Base-by-base conservation (phyloP, 176 grass and related monocot genomes). In the Coix lacrymajobi region DNA sequence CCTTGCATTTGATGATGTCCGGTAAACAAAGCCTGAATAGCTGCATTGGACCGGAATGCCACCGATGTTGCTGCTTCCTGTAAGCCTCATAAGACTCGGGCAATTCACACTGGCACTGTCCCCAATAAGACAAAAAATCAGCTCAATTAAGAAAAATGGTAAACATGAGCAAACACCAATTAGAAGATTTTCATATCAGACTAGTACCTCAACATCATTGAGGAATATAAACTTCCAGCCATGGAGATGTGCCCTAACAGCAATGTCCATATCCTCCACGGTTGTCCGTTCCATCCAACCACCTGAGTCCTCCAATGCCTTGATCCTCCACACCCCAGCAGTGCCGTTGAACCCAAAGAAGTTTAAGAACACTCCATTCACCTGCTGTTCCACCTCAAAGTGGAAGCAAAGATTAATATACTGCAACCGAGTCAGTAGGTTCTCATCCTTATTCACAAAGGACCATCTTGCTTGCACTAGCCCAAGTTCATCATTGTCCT, bases 321-420 rank as follows among this genome's bases (percentile, higher is more conserved):
- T 99, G 43, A 94, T 95, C 71, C 91, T 92, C 97, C 97, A 99
- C 11, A 99, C 97, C 4, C 97, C 97, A 32, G 97, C 97, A 0
- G 97, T 99, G 49, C 97, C 97, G 46, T 99, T 99, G 81, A 99
- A 99, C 36, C 96, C 97, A 28, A 99, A 99, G 85, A 99, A 99
- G 78, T 99, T 94, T 11, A 99, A 69, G 80, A 94, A 96, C 11
- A 90, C 60, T 2, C 93, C 93, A 85, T 99, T 99, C 17, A 99
- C 97, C 73, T 99, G 97, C 44, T 99, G 97, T 49, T 99, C 97
- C 75, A 99, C 97, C 83, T 99, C 97, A 87, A 99, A 99, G 83
- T 99, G 97, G 83, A 99, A 99, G 85, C 93, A 99, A 4, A 99
- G 88, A 62, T 99, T 99, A 30, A 99, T 96, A 79, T 99, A 94